A percentile compares a stretch with the other conserved stretches of the same genome.
These are phyloP conservation scores for Nakazawaea siamensis DNA, from an alignment of 805 yeast genomes.

Conservation along the genomic window DNA sequence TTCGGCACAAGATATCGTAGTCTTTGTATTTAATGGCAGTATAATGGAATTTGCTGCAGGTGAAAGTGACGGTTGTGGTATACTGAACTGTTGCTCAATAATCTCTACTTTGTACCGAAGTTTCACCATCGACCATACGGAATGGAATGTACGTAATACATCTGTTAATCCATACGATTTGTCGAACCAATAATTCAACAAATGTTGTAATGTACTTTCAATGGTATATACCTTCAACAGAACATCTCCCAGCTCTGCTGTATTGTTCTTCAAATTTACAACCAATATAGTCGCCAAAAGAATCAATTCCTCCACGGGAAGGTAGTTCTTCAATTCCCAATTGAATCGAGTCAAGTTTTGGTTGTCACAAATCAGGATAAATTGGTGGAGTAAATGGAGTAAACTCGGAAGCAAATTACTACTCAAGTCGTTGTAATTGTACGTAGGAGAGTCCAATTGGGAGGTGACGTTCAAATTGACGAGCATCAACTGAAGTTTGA, in stretches of 20 bases:
- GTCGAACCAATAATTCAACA: constrained; percentile 17
- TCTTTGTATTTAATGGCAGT: not conserved
- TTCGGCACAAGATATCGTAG: constrained; percentile 16
- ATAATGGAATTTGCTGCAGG: not conserved
- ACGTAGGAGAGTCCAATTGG: constrained; percentile 13
- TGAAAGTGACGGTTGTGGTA: constrained; percentile 11
- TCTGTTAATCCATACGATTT: constrained; percentile 16
- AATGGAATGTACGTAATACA: constrained; percentile 14
- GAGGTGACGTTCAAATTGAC: constrained; percentile 12
- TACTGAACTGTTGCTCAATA: not conserved
- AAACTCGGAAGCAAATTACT: constrained; percentile 49
- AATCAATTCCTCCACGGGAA: constrained; percentile 52
- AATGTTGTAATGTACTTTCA: constrained; percentile 14
- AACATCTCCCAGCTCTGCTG: constrained; percentile 19
- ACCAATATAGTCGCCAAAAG: constrained; percentile 43
- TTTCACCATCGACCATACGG: constrained; percentile 18
- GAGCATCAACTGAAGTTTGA: constrained; percentile 1
- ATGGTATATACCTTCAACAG: constrained; percentile 22
- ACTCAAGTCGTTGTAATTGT: constrained; percentile 42
- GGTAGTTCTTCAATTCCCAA: constrained; percentile 54
- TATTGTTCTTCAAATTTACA: constrained; percentile 36
- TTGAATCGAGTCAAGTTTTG: constrained; percentile 43
- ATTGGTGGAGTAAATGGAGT: constrained; percentile 47
- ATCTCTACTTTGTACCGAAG: constrained; percentile 13
- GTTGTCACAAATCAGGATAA: constrained; percentile 41